Evolutionary conservation across 2,329 filamentous ascomycete species (phyloP).

Genomic region (Calonectria ilicicola): DNA sequence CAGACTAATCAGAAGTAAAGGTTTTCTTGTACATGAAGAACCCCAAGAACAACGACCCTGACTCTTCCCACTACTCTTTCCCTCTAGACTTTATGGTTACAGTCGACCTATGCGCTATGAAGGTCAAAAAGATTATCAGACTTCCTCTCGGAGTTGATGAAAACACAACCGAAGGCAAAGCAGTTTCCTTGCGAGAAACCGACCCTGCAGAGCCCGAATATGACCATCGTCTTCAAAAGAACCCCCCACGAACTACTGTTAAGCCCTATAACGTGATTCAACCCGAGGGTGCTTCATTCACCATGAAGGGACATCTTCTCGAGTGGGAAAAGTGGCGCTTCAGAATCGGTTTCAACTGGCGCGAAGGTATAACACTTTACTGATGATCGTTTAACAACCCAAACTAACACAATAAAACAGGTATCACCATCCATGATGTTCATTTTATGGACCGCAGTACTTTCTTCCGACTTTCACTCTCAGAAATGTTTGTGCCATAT

Average conservation of each 20-base stretch:
- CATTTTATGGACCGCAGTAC: constrained; percentile 72
- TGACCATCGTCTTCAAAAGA: constrained; percentile 42
- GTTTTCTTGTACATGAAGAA: constrained; percentile 19
- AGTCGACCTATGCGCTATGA: constrained; percentile 1
- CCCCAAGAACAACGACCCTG: constrained; percentile 16
- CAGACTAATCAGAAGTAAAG: background rate
- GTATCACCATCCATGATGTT: constrained; percentile 71
- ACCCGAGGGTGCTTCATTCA: constrained; percentile 48
- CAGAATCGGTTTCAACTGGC: constrained; percentile 74
- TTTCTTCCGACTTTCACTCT: constrained; percentile 73
- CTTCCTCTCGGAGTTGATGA: constrained; percentile 12
- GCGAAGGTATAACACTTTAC: constrained; percentile 69
- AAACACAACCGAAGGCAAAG: background rate
- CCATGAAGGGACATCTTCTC: constrained; percentile 57
- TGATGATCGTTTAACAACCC: accelerated
- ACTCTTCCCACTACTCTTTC: constrained; percentile 17
- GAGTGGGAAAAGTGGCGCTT: constrained; percentile 75
- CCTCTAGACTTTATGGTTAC: constrained; percentile 14
- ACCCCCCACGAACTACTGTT: constrained; percentile 39
- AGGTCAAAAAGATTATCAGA: constrained; percentile 3
- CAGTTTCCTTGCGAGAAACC: constrained; percentile 6
- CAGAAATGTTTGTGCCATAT: constrained; percentile 78
- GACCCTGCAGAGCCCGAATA: constrained; percentile 45
- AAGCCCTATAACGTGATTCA: constrained; percentile 46
- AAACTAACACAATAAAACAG: background rate